phyloP scores from a whole-genome alignment of 2,329 filamentous ascomycete species.

The Sporothrix globosa region DNA sequence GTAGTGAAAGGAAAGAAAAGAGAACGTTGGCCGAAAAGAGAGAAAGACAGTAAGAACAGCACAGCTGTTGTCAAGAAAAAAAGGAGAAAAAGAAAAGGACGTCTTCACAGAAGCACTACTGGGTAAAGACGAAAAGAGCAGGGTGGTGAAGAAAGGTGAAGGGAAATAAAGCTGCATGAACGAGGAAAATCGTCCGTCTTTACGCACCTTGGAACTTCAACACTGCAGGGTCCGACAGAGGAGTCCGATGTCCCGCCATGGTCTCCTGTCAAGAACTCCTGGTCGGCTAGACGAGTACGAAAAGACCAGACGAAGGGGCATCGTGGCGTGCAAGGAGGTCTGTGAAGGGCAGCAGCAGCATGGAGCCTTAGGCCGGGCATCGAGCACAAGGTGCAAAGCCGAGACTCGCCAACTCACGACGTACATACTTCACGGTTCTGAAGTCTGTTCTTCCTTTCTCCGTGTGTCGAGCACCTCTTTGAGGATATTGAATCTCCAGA shows the following conservation, averaged over 20 bases:
- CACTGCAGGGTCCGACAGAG: neutral
- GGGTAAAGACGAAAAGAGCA: slow-evolving; percentile 24
- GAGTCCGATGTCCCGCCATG: neutral
- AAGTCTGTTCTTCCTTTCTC: no score
- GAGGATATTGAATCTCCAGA: slow-evolving; percentile 8
- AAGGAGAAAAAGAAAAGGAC: slow-evolving; percentile 26
- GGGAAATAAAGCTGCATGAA: slow-evolving; percentile 8
- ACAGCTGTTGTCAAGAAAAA: slow-evolving; percentile 34
- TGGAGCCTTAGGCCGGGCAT: no score
- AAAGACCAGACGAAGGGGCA: slow-evolving; percentile 26
- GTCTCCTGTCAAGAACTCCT: slow-evolving; percentile 1
- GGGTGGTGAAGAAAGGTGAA: slow-evolving; percentile 25
- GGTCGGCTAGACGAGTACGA: neutral
- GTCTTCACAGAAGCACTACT: slow-evolving; percentile 34
- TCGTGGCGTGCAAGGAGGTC: slow-evolving; percentile 5
- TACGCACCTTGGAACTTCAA: slow-evolving; percentile 20
- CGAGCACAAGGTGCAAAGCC: no score
- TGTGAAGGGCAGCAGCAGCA: no score
- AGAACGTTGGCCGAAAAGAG: slow-evolving; percentile 13
- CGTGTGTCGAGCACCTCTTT: slow-evolving; percentile 3
- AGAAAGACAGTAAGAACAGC: slow-evolving; percentile 33
- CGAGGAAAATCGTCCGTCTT: slow-evolving; percentile 23
- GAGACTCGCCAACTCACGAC: no score
- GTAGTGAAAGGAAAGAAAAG: slow-evolving; percentile 9
- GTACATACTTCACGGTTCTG: no score